Evolutionary conservation across 2,329 filamentous ascomycete genomes (phyloP), one percentile per base, ranked within the genome.

Genomic region (Zelopaecilomyces penicillatus): DNA sequence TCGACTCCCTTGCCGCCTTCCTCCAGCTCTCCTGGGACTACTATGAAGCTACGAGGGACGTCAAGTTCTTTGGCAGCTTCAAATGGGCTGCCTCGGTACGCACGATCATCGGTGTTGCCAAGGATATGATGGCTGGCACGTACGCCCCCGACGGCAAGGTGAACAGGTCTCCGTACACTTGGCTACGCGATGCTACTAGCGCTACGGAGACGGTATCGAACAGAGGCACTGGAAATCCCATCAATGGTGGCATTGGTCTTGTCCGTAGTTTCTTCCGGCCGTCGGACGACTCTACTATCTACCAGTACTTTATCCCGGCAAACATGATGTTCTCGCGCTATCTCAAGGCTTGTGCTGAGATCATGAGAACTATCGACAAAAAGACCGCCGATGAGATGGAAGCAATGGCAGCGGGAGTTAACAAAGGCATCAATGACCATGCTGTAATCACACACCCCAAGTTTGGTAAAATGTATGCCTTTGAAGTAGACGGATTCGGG

Each of bases 1-100:
- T 96, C 38, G 90, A 96, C 67, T 91, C 86, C 8, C 75, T 96
- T 1, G 88, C 90, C 1, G 82, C 88, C 30, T 96, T 96, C 63
- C 73, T 97, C 6, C 80, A 87, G 36, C 73, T 97, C 5, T 82
- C 80, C 1, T 85, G 87, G 51, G 80, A 93, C 57, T 96, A 95
- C 68, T 78, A 86, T 65, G 72, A 78, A 26, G 74, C 78, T 48
- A 95, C 88, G 0, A 73, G 74, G 1, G 90, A 90, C 33, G 76
- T 71, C 1, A 76, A 74, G 44, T 88, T 87, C 48, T 95, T 94
- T 61, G 67, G 83, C 38, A 83, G 76, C 4, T 75, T 77, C 37
- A 73, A 81, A 42, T 96, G 88, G 86, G 76, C 84, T 9, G 65
- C 70, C 19, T 86, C 90, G 0, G 66, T 96, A 1, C 73, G 84